Evolutionary conservation across 2,329 filamentous ascomycete genomes (phyloP).

Genomic region (Arachnomyces sp.): DNA sequence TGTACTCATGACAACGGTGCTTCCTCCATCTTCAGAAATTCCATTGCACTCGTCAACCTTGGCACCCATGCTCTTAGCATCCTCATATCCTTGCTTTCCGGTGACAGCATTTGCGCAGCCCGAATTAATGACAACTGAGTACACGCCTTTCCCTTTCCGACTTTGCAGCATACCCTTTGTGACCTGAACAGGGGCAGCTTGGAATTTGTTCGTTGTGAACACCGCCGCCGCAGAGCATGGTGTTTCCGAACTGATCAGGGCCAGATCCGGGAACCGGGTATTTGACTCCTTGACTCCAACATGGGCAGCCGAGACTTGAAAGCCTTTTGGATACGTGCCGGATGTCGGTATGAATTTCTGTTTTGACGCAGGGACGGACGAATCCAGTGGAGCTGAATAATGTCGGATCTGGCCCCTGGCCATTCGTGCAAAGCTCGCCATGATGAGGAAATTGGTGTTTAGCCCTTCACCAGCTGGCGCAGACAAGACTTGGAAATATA

Average conservation of each 20-base stretch:
- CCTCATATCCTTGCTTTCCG: conserved; percentile 78
- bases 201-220: conserved; percentile 97
- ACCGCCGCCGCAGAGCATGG: conserved; percentile 85
- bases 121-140: conserved; percentile 84
- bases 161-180: conserved; percentile 64
- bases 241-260: conserved; percentile 75
- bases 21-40: conserved; percentile 28
- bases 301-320: conserved; percentile 76
- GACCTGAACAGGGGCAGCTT: conserved; percentile 88
- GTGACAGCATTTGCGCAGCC: conserved; percentile 97
- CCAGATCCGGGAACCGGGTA: conserved; percentile 83
- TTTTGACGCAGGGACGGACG: conserved; percentile 66
- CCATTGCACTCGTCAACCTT: conserved; percentile 63
- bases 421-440: conserved; percentile 29
- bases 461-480: conserved; percentile 2
- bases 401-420: conserved; percentile 32
- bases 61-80: conserved; percentile 75
- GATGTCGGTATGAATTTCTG: conserved; percentile 79
- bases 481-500: too few relatives aligned
- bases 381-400: conserved; percentile 41
- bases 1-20: conserved; percentile 95
- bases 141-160: conserved; percentile 61
- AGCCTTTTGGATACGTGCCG: conserved; percentile 85
- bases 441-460: conserved; percentile 23
- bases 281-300: conserved; percentile 93